Conservation (phyloP, 352 stramenopile species). For the Globisporangium polare region DNA sequence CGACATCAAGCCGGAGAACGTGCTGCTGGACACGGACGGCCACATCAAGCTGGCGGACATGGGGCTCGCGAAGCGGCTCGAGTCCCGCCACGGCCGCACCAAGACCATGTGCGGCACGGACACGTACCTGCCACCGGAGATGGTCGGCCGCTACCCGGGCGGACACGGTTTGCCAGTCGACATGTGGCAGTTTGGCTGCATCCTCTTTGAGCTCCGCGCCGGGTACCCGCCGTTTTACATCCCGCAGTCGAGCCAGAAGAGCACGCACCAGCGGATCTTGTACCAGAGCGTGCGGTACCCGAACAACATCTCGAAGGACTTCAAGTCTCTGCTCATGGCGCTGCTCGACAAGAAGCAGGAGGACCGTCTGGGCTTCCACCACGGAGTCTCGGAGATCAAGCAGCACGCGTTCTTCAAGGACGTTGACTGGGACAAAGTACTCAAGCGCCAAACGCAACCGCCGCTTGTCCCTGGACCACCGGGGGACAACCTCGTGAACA, state of each 20-base stretch:
- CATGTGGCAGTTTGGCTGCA: slow-evolving; percentile 92
- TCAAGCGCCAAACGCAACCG: slow-evolving; percentile 53
- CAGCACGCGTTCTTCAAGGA: slow-evolving; percentile 74
- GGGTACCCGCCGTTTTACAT: slow-evolving; percentile 92
- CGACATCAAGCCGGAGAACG: slow-evolving; percentile 93
- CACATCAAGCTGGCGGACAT: slow-evolving; percentile 91
- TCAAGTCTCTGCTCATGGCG: slow-evolving; percentile 63
- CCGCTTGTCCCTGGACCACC: slow-evolving; percentile 61
- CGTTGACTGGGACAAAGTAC: slow-evolving; percentile 72
- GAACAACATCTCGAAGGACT: slow-evolving; percentile 73
- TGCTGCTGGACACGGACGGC: slow-evolving; percentile 83
- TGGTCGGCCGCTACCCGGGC: slow-evolving; percentile 67
- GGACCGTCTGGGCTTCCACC: slow-evolving; percentile 61
- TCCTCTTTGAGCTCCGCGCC: slow-evolving; percentile 92
- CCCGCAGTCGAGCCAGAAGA: slow-evolving; percentile 85
- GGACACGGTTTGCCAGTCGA: slow-evolving; percentile 89
- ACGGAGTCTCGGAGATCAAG: slow-evolving; percentile 63
- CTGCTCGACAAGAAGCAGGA: slow-evolving; percentile 83
- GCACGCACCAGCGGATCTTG: slow-evolving; percentile 89
- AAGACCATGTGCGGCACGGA: slow-evolving; percentile 90
- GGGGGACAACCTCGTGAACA: slow-evolving; percentile 71
- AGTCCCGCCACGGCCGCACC: slow-evolving; percentile 62
- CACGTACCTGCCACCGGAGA: slow-evolving; percentile 88
- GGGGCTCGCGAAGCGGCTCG: slow-evolving; percentile 88
- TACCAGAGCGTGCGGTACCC: slow-evolving; percentile 85